Base-by-base conservation (phyloP, 306 rosid species). In the Ziziphus jujuba region DNA sequence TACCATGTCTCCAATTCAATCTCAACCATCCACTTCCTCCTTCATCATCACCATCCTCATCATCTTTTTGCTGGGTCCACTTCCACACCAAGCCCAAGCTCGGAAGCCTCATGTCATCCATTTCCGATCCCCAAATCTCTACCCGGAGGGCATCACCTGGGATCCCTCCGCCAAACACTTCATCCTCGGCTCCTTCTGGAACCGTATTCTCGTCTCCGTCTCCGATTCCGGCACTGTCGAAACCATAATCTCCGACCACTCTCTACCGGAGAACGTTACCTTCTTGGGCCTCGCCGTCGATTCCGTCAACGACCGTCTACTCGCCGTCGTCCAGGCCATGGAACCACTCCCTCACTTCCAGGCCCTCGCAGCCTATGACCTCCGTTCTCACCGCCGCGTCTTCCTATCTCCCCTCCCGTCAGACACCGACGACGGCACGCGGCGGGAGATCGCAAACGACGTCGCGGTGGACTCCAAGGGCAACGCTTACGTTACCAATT, bases 311-410 rank as follows among this genome's bases (percentile, higher is more conserved):
- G 54, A 62, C 25, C 97, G 96, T 58, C 82, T 92, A 70, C 90
- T 92, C 66, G 91, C 90, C 50, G 92, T 51, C 25, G 34, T 89
- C 76, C 84, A 79, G 69, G 84, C 96, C 56, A 0, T 0, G 0
- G 53, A 70, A 0, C 89, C 93, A 1, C 80, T 84, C 61, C 84
- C 90, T 3, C 81, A 62, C 6, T 86, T 86, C 85, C 55, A 77
- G 82, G 97, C 98, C n/a, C 87, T 90, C 64, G 97, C 90, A 20
- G 80, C 96, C 36, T 90, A 88, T 80, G 90, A 90, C 76, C 85
- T 93, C 64, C 78, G 73, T 3, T 69, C 93, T 13, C 73, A 80
- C 22, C 36, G 22, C 6, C 90, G 91, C 11, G 13, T 88, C 71
- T 90, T 88, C 81, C 89, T 93, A 44, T 56, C 87, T 1, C 33